Percentiles rank a stretch among this genome's conserved stretches.
Evolutionary conservation across 257 asterid genomes (phyloP).

Genomic region (Penstemon barbatus): DNA sequence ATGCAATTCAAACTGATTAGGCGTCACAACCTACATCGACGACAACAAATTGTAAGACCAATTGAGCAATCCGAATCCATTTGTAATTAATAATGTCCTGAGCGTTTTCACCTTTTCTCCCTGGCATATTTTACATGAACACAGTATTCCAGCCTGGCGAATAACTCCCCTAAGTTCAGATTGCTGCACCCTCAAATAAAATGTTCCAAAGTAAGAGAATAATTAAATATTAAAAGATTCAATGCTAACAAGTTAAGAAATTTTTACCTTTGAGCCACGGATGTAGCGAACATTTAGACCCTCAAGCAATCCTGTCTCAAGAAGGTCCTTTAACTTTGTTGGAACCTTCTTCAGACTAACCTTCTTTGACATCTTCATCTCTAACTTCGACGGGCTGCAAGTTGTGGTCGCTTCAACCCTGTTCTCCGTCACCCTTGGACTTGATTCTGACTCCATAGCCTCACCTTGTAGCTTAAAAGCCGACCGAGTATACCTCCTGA

Average conservation of each 20-base stretch:
- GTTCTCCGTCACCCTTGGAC: conserved; percentile 29
- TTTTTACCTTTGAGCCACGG: conserved; percentile 60
- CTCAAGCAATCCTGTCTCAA: conserved; percentile 82
- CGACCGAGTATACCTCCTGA: conserved; percentile 64
- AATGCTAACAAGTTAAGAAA: background rate
- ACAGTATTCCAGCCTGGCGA: conserved; percentile 66
- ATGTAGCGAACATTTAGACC: conserved; percentile 66
- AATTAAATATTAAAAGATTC: conserved; percentile 15
- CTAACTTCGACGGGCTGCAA: conserved; percentile 49
- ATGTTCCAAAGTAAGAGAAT: conserved; percentile 24
- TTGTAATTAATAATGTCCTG: background rate
- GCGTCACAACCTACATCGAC: conserved; percentile 64
- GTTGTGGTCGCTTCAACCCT: conserved; percentile 27
- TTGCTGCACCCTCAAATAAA: conserved; percentile 46
- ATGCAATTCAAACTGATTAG: conserved; percentile 78
- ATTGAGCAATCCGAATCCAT: conserved; percentile 13
- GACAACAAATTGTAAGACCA: conserved; percentile 28
- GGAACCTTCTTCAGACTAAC: conserved; percentile 55
- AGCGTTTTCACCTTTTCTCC: conserved; percentile 52
- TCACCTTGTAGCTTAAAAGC: conserved; percentile 41
- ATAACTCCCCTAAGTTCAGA: conserved; percentile 66
- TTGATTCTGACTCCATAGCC: conserved; percentile 32
- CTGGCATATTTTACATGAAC: conserved; percentile 69
- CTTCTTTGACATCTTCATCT: conserved; percentile 70
- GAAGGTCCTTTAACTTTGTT: conserved; percentile 70